Evolutionary conservation across 306 rosid genomes (phyloP).

Genomic region (Medicago truncatula): MtrunA17r5.0-ANR NC_053044.1:31123501-31124000

Average conservation of each 20-base stretch:
- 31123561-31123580: conserved; percentile 43
- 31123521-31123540: conserved; percentile 52
- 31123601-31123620: conserved; percentile 50
- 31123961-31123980: too few species aligned
- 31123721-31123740: conserved; percentile 64
- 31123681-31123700: conserved; percentile 43
- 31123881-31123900: too few species aligned
- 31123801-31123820: too few species aligned
- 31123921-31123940: too few species aligned
- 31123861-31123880: too few species aligned
- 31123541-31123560: conserved; percentile 46
- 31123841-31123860: too few species aligned
- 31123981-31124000: too few species aligned
- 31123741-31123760: conserved; percentile 55
- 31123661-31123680: conserved; percentile 43
- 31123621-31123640: conserved; percentile 51
- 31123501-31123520: conserved; percentile 55
- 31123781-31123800: not conserved
- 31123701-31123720: conserved; percentile 53
- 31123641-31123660: conserved; percentile 47
- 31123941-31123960: too few species aligned
- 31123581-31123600: conserved; percentile 59
- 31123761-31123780: conserved; percentile 44
- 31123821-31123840: too few species aligned
- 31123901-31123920: too few species aligned